Evolutionary conservation across 805 yeast species (phyloP), one percentile per base, ranked within the genome.

Genomic region (Saccharomycopsis vini): DNA sequence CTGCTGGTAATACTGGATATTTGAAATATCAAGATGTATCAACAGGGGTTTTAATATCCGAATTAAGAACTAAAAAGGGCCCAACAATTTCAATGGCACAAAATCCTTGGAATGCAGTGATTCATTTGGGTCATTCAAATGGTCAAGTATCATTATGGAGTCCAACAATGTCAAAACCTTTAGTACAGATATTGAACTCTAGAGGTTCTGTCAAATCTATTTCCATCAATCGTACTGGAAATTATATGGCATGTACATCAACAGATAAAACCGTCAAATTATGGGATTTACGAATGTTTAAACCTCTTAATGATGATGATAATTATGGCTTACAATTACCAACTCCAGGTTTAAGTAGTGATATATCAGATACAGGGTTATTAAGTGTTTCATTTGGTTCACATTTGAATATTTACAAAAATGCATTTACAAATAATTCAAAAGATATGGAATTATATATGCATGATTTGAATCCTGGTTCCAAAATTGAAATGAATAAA

Each of bases 141-240:
- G 98, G 98, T 47, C 80, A 87, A 5, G 95, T 92, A 0, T 73
- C 97, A 0, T 64, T 92, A 37, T 92, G 97, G 97, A 74, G 96
- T 0, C 98, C 98, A 5, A 75, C 79, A 40, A 79, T 84, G 80
- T 69, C 87, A 5, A 75, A 85, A 5, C 94, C 97, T 1, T 66
- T 90, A 48, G 97, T 77, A 3, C 87, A 86, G 58, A 62, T 92
- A 34, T 83, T 84, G 53, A 72, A 84, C 5, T 75, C 86, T 47
- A 71, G 88, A 53, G 98, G 97, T 1, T 95, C 97, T 0, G 81
- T 92, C 12, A 73, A 90, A 49, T 80, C 87, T 45, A 54, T 90
- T 20, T 89, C 96, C 2, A 68, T 89, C 4, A 95, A 90, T 60
- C 75, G 98, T 69, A 84, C 85, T 50, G 98, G 98, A 9, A 72